Conservation (phyloP, 139 green algal genomes). For the Astrephomene gubernaculifera region DNA sequence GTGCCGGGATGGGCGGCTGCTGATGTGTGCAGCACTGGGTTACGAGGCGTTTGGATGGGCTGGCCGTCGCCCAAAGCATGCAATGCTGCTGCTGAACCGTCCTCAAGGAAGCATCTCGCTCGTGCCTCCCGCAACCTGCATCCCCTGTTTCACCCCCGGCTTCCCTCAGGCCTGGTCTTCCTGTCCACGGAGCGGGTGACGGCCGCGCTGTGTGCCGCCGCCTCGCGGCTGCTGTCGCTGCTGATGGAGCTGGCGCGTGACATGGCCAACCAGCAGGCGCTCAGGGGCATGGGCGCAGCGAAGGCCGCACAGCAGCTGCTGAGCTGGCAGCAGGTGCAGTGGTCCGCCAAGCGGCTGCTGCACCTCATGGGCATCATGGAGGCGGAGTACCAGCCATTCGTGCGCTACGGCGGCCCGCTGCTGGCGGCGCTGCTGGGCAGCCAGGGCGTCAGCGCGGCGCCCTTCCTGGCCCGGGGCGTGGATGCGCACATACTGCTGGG, state of each 20-base stretch:
- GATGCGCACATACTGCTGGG: constrained; percentile 20
- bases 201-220: not conserved
- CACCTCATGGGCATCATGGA: constrained; percentile 27
- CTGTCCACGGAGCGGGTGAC: not conserved
- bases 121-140: no score
- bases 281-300: not conserved
- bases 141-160: no score
- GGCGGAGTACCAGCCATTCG: constrained; percentile 32
- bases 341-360: constrained; percentile 27
- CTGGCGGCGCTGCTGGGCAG: constrained; percentile 23
- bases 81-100: no score
- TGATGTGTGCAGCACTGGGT: no score
- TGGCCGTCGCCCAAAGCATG: no score
- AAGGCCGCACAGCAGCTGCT: not conserved
- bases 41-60: no score
- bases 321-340: constrained; percentile 22
- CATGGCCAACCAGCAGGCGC: not conserved
- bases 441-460: not conserved
- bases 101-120: no score
- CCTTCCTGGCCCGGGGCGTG: constrained; percentile 12
- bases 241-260: not conserved
- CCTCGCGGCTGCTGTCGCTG: not conserved
- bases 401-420: constrained; percentile 22
- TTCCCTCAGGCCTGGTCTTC: not conserved
- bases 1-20: no score